phyloP scores from a whole-genome alignment of 495 filamentous ascomycete genomes.

The Neurospora sp. region DNA sequence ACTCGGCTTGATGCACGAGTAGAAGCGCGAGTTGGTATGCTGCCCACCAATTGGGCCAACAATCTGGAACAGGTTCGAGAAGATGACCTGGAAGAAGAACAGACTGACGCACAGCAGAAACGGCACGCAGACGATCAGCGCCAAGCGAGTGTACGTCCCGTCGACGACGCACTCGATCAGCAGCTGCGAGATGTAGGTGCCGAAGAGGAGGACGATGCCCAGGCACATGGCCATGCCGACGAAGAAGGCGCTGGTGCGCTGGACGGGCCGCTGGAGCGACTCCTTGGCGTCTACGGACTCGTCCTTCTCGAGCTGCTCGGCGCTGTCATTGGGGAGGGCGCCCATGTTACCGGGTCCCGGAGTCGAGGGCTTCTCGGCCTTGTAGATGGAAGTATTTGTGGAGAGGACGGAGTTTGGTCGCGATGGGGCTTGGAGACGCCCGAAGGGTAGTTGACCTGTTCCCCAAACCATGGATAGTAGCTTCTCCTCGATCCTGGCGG shows the following conservation, averaged over 20 bases:
- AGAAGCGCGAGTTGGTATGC: conserved; percentile 58
- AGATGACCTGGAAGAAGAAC: conserved; percentile 59
- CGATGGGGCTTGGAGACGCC: neutral
- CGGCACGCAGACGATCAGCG: conserved; percentile 47
- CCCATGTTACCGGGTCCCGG: conserved; percentile 16
- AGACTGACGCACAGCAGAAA: conserved; percentile 63
- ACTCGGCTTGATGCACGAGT: conserved; percentile 51
- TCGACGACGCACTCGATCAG: conserved; percentile 53
- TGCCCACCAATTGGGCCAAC: conserved; percentile 58
- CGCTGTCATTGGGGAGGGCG: conserved; percentile 9
- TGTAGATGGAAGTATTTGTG: conserved; percentile 29
- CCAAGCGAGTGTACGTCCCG: conserved; percentile 43
- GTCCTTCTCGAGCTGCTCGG: conserved; percentile 44
- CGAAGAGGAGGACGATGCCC: conserved; percentile 48
- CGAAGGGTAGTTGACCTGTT: conserved; percentile 6
- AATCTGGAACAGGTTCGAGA: conserved; percentile 57
- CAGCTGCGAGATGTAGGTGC: conserved; percentile 47
- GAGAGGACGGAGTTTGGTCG: conserved; percentile 1
- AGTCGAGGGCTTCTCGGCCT: conserved; percentile 36
- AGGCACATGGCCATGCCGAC: conserved; percentile 50
- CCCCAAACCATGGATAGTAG: conserved; percentile 56
- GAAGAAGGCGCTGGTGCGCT: conserved; percentile 51
- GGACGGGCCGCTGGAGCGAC: conserved; percentile 46
- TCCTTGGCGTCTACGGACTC: conserved; percentile 51
- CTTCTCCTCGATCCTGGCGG: conserved; percentile 52